Percentiles rank a stretch among this genome's conserved stretches.
These are phyloP conservation scores for Triadica sebifera DNA, from an alignment of 345 rosid genomes.

Conservation along the genomic window DNA sequence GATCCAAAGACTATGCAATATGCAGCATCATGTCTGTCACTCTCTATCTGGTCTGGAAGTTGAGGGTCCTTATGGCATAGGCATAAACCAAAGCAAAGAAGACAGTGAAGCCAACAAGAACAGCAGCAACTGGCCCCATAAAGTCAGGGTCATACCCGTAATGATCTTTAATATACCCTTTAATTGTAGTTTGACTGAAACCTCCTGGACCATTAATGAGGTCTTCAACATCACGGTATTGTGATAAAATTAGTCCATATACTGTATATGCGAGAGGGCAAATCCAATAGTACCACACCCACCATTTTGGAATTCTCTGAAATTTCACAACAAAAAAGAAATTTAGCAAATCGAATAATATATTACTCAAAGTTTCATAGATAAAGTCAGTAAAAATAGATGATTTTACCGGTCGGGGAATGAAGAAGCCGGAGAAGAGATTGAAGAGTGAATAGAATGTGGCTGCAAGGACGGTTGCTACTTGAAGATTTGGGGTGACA, in stretches of 20 bases:
- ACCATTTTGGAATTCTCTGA: conserved; percentile 39
- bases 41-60: conserved; percentile 31
- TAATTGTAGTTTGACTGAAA: too few species aligned
- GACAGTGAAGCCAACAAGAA: conserved; percentile 22
- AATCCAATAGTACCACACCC: conserved; percentile 32
- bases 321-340: neutral
- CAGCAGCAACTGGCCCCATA: conserved; percentile 26
- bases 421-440: conserved; percentile 34
- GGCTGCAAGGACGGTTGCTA: conserved; percentile 32
- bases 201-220: too few species aligned
- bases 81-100: conserved; percentile 29
- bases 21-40: neutral
- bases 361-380: neutral
- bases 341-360: neutral
- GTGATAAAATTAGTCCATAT: neutral
- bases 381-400: neutral
- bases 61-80: conserved; percentile 25
- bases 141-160: conserved; percentile 25
- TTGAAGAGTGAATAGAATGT: conserved; percentile 28
- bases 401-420: conserved; percentile 30
- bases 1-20: neutral
- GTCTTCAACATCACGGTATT: too few species aligned
- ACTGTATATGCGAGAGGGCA: conserved; percentile 37
- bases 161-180: neutral
- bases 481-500: conserved; percentile 32